These are phyloP conservation scores for Rusavskia elegans DNA, from an alignment of 495 filamentous ascomycete genomes.

Conservation along the genomic window DNA sequence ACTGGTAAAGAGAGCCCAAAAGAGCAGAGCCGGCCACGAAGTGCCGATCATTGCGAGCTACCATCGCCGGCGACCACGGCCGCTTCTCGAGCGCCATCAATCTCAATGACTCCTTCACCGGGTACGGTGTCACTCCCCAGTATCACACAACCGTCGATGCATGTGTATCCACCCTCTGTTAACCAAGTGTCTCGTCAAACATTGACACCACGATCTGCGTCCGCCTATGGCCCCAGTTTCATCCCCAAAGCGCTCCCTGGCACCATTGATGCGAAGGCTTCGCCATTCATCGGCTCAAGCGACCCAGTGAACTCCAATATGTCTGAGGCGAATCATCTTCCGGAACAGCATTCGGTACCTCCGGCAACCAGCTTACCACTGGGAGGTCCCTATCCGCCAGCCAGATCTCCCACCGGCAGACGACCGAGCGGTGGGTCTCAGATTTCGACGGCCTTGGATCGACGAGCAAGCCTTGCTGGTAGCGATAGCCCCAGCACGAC, in stretches of 20 bases:
- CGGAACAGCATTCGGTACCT: constrained; percentile 9
- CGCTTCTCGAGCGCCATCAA: constrained; percentile 15
- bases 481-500: constrained; percentile 40
- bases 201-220: constrained; percentile 52
- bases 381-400: constrained; percentile 15
- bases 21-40: constrained; percentile 3
- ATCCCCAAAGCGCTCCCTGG: constrained; percentile 27
- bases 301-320: background rate
- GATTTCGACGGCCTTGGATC: constrained; percentile 21
- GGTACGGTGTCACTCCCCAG: constrained; percentile 11
- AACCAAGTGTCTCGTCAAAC: constrained; percentile 30
- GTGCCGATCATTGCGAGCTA: constrained; percentile 16
- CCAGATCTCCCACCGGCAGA: constrained; percentile 15
- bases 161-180: constrained; percentile 23
- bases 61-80: constrained; percentile 22
- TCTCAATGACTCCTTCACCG: constrained; percentile 13
- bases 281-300: constrained; percentile 20
- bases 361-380: constrained; percentile 13
- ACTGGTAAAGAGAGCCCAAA: constrained; percentile 15
- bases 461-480: constrained; percentile 24
- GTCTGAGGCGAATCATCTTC: constrained; percentile 1
- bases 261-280: constrained; percentile 31
- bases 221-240: constrained; percentile 26
- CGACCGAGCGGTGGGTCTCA: constrained; percentile 17
- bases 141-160: constrained; percentile 14